Conservation (phyloP, 1,284 basidiomycete genomes). For the Lentinula novae-zelandiae region DNA sequence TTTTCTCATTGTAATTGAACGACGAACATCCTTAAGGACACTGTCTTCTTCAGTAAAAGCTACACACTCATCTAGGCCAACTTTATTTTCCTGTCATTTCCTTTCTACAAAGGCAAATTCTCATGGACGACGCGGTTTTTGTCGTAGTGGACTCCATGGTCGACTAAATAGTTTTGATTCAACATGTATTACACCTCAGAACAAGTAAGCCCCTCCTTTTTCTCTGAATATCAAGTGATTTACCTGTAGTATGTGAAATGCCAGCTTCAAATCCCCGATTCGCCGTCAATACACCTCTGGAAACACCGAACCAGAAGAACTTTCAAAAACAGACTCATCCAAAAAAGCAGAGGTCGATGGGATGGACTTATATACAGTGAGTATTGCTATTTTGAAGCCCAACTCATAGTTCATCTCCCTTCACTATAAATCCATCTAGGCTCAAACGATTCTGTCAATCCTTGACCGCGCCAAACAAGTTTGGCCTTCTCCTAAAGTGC, state of each 20-base stretch:
- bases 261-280: too few species aligned
- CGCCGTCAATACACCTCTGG: neutral
- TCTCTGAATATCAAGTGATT: neutral
- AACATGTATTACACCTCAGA: neutral
- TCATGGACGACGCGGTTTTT: neutral
- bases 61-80: neutral
- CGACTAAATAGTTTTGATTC: neutral
- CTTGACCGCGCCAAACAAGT: slow-evolving; percentile 21
- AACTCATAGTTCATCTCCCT: neutral
- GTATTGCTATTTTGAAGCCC: neutral
- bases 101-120: neutral
- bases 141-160: neutral
- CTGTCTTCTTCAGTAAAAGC: neutral
- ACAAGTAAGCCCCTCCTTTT: neutral
- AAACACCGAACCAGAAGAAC: neutral
- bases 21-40: neutral
- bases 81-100: neutral
- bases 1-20: neutral
- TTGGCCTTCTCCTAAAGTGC: slow-evolving; percentile 22
- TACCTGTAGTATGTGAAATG: too few species aligned
- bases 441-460: slow-evolving; percentile 7
- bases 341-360: neutral
- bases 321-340: neutral
- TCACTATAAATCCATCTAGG: neutral
- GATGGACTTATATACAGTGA: neutral